These are phyloP conservation scores for Gracilariopsis chorda DNA, from an alignment of 23 red algal genomes.

Conservation along the genomic window DNA sequence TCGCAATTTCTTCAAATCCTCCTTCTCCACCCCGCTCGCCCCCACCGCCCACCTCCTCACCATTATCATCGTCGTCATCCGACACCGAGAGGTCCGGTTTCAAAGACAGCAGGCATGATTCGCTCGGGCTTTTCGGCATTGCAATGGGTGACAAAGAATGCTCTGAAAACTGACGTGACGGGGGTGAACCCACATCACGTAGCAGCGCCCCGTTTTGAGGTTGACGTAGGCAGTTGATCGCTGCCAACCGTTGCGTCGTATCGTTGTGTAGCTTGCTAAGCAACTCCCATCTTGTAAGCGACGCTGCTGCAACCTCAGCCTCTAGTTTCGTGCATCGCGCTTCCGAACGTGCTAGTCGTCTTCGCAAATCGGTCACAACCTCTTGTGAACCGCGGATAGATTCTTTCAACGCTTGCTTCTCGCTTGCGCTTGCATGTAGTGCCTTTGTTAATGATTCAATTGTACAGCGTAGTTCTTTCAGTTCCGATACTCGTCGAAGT, in stretches of 20 bases:
- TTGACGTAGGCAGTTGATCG: background rate
- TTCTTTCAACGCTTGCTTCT: background rate
- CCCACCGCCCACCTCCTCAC: background rate
- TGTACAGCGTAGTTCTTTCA: background rate
- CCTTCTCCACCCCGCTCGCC: background rate
- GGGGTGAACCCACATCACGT: background rate
- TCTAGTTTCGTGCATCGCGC: background rate
- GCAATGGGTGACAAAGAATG: background rate
- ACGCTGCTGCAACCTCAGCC: constrained; percentile 5
- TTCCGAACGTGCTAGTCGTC: background rate
- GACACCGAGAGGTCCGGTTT: background rate
- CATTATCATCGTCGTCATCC: constrained; percentile 8
- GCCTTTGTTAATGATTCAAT: background rate
- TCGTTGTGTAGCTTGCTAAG: constrained; percentile 28
- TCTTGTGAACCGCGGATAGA: background rate
- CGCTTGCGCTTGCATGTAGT: background rate
- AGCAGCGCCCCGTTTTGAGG: background rate
- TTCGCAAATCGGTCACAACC: background rate
- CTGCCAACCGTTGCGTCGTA: background rate
- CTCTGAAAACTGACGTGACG: background rate
- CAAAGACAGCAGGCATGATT: background rate
- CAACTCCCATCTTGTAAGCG: background rate
- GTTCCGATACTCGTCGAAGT: background rate
- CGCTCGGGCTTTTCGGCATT: background rate
- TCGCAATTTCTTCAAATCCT: background rate